These are phyloP conservation scores for Anisodus acutangulus DNA, from an alignment of 257 asterid genomes.

Conservation along the genomic window DNA sequence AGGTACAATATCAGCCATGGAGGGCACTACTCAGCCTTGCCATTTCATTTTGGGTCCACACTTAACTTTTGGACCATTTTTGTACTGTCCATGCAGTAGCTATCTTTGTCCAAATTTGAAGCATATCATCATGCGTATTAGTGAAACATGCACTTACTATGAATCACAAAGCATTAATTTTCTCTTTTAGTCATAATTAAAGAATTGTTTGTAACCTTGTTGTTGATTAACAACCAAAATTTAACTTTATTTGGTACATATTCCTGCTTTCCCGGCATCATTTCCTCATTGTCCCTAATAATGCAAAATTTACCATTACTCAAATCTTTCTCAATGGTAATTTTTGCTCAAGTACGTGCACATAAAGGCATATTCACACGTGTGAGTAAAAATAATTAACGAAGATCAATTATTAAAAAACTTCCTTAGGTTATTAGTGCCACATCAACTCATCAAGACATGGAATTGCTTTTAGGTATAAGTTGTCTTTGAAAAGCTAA, in stretches of 20 bases:
- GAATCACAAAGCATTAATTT: constrained; percentile 11
- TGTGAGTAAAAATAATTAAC: not conserved
- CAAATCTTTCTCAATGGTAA: not conserved
- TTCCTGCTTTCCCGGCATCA: constrained; percentile 45
- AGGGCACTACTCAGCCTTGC: constrained; percentile 19
- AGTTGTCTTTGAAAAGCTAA: constrained; percentile 36
- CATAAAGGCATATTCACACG: constrained; percentile 18
- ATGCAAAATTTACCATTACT: constrained; percentile 24
- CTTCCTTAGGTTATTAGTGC: constrained; percentile 25
- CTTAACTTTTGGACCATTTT: constrained; percentile 37
- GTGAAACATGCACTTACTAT: constrained; percentile 39
- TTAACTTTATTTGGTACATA: constrained; percentile 36
- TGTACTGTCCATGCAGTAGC: constrained; percentile 30
- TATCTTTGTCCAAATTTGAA: constrained; percentile 43
- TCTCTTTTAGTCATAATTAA: constrained; percentile 21
- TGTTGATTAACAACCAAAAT: not conserved
- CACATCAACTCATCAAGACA: constrained; percentile 42
- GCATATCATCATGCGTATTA: constrained; percentile 4
- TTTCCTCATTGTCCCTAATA: constrained; percentile 43
- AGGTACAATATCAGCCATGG: constrained; percentile 35
- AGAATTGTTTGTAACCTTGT: constrained; percentile 26
- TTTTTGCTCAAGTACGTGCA: not conserved
- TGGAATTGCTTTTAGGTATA: constrained; percentile 39
- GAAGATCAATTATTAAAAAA: too few relatives aligned
- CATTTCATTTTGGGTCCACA: constrained; percentile 44